A percentile compares a stretch with the other conserved stretches of the same genome.
Evolutionary conservation across 768 basidiomycete genomes (phyloP).

Genomic region (Suillus decipiens): DNA sequence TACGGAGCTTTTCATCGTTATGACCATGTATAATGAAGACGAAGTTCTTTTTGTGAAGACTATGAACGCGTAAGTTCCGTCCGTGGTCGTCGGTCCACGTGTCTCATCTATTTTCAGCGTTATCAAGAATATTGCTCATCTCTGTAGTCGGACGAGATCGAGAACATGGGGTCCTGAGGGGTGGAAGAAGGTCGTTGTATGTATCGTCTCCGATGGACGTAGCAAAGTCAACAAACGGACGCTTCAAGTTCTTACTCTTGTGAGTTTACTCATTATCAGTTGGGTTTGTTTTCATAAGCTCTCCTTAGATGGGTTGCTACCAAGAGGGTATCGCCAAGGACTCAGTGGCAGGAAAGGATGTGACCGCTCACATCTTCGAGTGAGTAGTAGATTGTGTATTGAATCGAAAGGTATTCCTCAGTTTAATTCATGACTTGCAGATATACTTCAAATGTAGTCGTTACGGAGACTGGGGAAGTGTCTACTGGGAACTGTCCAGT

Average conservation of each 20-base stretch:
- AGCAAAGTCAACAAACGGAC: slow-evolving; percentile 89
- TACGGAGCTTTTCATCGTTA: slow-evolving; percentile 93
- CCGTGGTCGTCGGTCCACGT: slow-evolving; percentile 8
- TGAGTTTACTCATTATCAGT: slow-evolving; percentile 35
- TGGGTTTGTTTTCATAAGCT: slow-evolving; percentile 4
- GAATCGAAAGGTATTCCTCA: not conserved
- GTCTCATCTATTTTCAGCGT: slow-evolving; percentile 47
- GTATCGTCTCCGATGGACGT: slow-evolving; percentile 83
- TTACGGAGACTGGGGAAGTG: slow-evolving; percentile 80
- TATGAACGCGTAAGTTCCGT: slow-evolving; percentile 72
- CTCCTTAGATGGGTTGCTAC: slow-evolving; percentile 74
- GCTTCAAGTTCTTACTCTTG: slow-evolving; percentile 83
- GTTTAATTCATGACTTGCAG: slow-evolving; percentile 33
- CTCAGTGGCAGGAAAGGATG: slow-evolving; percentile 84
- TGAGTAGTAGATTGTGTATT: slow-evolving; percentile 34
- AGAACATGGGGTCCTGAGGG: slow-evolving; percentile 87
- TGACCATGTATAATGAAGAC: slow-evolving; percentile 97
- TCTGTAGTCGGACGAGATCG: slow-evolving; percentile 68
- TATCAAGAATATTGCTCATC: slow-evolving; percentile 83
- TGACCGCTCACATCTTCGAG: slow-evolving; percentile 94
- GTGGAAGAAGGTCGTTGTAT: slow-evolving; percentile 91
- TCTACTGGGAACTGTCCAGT: slow-evolving; percentile 74
- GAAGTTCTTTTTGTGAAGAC: slow-evolving; percentile 76
- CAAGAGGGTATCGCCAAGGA: slow-evolving; percentile 92
- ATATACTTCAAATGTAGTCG: slow-evolving; percentile 78